phyloP scores from a whole-genome alignment of 2,329 filamentous ascomycete genomes.

The Xylaria sp. region DNA sequence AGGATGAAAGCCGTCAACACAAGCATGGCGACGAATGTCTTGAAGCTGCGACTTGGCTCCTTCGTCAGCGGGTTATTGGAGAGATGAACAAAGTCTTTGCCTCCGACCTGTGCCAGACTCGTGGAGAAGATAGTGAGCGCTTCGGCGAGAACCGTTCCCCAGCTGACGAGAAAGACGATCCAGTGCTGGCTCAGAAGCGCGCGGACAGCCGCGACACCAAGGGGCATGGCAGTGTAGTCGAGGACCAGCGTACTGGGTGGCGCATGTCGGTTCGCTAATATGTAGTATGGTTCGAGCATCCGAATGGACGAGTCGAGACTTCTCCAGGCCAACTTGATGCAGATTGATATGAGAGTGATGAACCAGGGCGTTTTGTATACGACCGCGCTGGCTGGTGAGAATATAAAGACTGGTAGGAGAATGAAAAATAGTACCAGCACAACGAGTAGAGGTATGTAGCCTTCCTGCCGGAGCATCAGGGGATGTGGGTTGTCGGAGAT shows the following conservation, averaged over 20 bases:
- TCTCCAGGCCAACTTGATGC: constrained; percentile 63
- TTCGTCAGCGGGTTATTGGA: constrained; percentile 21
- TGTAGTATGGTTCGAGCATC: constrained; percentile 70
- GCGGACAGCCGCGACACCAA: constrained; percentile 57
- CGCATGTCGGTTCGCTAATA: constrained; percentile 61
- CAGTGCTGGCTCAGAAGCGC: constrained; percentile 60
- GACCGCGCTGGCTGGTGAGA: constrained; percentile 48
- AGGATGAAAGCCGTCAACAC: constrained; percentile 58
- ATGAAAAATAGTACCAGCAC: constrained; percentile 52
- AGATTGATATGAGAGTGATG: constrained; percentile 59
- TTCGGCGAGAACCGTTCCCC: constrained; percentile 68
- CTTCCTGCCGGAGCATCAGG: constrained; percentile 58
- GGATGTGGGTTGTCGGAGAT: constrained; percentile 60
- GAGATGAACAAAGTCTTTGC: constrained; percentile 50
- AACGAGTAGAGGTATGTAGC: constrained; percentile 55
- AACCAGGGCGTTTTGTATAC: constrained; percentile 61
- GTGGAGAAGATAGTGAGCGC: constrained; percentile 65
- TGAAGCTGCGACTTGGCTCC: constrained; percentile 48
- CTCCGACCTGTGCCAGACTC: constrained; percentile 59
- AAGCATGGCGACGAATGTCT: constrained; percentile 65
- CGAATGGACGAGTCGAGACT: constrained; percentile 64
- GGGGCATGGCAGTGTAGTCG: constrained; percentile 68
- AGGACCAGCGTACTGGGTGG: constrained; percentile 61
- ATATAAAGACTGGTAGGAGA: constrained; percentile 58
- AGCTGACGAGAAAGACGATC: constrained; percentile 62